A percentile compares a stretch with the other conserved stretches of the same genome.
These are phyloP conservation scores for Leptosphaerulina australis DNA, from an alignment of 2,329 filamentous ascomycete genomes.

Conservation along the genomic window DNA sequence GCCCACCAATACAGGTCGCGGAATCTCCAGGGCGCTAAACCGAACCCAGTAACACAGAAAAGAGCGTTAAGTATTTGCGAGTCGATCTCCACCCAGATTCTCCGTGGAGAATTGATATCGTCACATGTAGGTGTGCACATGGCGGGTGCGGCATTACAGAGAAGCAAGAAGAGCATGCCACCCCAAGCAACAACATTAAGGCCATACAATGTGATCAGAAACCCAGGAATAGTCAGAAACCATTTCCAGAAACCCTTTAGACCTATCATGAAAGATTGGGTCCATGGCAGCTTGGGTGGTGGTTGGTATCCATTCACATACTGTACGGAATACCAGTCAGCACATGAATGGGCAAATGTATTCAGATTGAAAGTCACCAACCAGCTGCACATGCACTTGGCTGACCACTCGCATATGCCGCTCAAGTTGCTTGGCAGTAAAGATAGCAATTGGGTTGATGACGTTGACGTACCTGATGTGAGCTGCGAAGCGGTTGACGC, in stretches of 20 bases:
- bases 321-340: constrained; percentile 24
- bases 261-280: constrained; percentile 63
- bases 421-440: not conserved
- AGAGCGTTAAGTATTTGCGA: constrained; percentile 82
- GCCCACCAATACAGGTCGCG: constrained; percentile 72
- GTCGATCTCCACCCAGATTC: constrained; percentile 84
- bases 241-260: constrained; percentile 72
- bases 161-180: constrained; percentile 85
- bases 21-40: constrained; percentile 82
- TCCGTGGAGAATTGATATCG: constrained; percentile 74
- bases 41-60: constrained; percentile 87
- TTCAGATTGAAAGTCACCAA: not conserved
- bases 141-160: constrained; percentile 74
- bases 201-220: constrained; percentile 77
- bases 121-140: constrained; percentile 77
- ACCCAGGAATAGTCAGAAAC: constrained; percentile 74
- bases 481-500: constrained; percentile 20
- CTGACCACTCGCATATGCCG: not conserved
- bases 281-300: constrained; percentile 58
- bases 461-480: constrained; percentile 26
- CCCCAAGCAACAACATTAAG: constrained; percentile 88
- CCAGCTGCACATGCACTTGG: not conserved
- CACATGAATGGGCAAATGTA: not conserved
- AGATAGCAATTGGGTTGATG: not conserved
- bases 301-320: constrained; percentile 51